Conservation (phyloP, 768 basidiomycete species). For the Xerocomus potaroensis region DNA sequence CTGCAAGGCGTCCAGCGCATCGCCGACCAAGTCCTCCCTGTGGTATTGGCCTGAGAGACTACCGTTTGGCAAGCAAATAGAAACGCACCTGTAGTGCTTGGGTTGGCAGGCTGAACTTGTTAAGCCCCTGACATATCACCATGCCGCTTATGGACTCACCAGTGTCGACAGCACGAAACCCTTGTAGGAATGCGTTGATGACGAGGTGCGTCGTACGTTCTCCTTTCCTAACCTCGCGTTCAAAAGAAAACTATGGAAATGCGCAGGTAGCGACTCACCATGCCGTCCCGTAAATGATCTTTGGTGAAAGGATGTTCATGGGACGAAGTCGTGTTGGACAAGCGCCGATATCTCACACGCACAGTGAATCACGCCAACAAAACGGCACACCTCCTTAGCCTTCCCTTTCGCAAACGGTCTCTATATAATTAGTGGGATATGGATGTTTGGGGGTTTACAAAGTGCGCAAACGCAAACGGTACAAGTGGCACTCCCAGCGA, state of each 20-base stretch:
- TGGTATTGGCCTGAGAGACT: neutral
- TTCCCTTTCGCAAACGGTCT: neutral
- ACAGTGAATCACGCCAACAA: too few species aligned
- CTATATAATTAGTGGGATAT: too few species aligned
- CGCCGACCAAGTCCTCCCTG: constrained; percentile 79
- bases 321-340: constrained; percentile 3
- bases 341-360: neutral
- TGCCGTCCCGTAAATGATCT: constrained; percentile 59
- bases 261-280: constrained; percentile 37
- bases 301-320: constrained; percentile 35
- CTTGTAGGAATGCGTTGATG: constrained; percentile 64
- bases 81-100: constrained; percentile 61
- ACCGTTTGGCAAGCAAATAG: neutral
- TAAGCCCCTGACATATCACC: constrained; percentile 11
- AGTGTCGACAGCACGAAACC: constrained; percentile 83
- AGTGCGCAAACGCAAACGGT: too few species aligned
- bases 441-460: too few species aligned
- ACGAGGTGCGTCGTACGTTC: constrained; percentile 66
- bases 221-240: constrained; percentile 57
- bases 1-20: constrained; percentile 56
- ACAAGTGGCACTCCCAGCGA: too few species aligned
- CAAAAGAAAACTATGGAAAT: neutral
- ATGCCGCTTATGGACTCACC: constrained; percentile 39
- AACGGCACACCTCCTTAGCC: too few species aligned
- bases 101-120: constrained; percentile 53